phyloP scores from a whole-genome alignment of 805 yeast species.

The Pichia manshurica region DNA sequence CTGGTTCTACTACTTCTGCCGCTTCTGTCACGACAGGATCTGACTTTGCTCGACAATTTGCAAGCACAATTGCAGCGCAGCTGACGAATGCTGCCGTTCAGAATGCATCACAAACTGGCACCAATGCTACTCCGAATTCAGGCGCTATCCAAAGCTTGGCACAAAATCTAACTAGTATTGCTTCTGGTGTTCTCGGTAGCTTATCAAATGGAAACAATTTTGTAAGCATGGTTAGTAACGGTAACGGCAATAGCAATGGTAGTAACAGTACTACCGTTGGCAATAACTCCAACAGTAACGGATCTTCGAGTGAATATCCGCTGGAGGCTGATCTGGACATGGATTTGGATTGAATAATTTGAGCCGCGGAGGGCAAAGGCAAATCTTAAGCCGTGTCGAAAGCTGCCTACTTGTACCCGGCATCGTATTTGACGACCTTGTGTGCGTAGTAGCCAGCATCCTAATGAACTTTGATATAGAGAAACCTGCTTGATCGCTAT shows the following conservation, averaged over 20 bases:
- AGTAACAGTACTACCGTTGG: background rate
- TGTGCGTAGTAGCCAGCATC: no score
- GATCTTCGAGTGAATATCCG: background rate
- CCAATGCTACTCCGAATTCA: slow-evolving; percentile 3
- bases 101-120: background rate
- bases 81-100: slow-evolving; percentile 4
- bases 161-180: slow-evolving; percentile 4
- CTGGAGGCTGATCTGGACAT: slow-evolving; percentile 8
- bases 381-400: background rate
- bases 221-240: slow-evolving; percentile 1
- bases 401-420: no score
- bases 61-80: slow-evolving; percentile 11
- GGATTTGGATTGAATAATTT: slow-evolving; percentile 9
- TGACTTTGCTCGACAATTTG: slow-evolving; percentile 12
- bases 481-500: no score
- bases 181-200: slow-evolving; percentile 7
- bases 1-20: background rate
- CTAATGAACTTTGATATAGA: no score
- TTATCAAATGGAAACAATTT: background rate
- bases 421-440: no score
- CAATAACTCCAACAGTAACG: background rate
- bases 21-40: background rate
- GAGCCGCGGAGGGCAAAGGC: background rate
- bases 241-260: background rate
- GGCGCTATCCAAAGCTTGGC: slow-evolving; percentile 4